Evolutionary conservation across 73 alveolate genomes (phyloP).

Genomic region (Blepharisma japonicum): DNA sequence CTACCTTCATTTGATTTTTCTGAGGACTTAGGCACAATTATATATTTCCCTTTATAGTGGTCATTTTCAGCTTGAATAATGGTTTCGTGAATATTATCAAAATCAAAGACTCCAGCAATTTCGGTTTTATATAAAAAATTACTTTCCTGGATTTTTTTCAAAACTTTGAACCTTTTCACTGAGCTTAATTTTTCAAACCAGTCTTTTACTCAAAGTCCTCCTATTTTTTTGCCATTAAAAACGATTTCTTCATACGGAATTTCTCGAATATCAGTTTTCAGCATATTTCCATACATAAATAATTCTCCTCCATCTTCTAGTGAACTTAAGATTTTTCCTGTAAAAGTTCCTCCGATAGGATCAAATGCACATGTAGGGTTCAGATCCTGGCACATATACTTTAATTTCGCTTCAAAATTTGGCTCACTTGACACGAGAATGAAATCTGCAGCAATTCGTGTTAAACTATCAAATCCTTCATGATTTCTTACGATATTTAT

Average conservation of each 20-base stretch:
- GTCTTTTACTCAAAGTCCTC: slow-evolving; percentile 2
- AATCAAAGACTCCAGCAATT: neutral
- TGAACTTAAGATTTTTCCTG: neutral
- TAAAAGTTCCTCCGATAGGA: neutral
- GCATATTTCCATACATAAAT: neutral
- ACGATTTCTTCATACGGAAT: neutral
- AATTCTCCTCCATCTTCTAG: neutral
- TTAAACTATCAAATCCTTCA: neutral
- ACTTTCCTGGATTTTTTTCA: slow-evolving; percentile 12
- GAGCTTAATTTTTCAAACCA: neutral
- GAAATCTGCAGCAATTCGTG: neutral
- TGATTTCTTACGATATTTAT: slow-evolving; percentile 61
- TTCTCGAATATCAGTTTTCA: neutral
- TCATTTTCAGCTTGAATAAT: neutral
- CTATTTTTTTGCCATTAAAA: neutral
- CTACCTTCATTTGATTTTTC: neutral
- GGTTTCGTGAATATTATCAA: neutral
- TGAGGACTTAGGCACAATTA: neutral
- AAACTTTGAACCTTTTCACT: neutral
- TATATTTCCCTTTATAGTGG: neutral
- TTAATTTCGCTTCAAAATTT: neutral
- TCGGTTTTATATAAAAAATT: neutral
- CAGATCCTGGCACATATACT: neutral
- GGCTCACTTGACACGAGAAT: neutral
- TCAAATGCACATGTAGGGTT: neutral